These are phyloP conservation scores for Pestalotiopsis sp. DNA, from an alignment of 2,329 filamentous ascomycete genomes.

Conservation along the genomic window DNA sequence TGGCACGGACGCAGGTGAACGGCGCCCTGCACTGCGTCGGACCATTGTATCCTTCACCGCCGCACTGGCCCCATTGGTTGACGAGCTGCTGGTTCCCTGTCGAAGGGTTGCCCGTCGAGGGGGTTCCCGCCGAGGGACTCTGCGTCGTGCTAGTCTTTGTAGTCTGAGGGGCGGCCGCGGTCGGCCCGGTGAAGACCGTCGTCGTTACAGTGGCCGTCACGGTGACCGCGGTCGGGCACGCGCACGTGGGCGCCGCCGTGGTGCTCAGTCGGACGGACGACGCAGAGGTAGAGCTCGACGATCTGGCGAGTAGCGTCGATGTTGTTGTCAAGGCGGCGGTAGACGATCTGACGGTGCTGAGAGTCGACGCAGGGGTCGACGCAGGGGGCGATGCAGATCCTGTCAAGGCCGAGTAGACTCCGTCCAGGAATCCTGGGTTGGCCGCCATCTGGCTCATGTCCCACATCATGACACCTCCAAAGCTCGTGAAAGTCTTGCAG, in stretches of 20 bases:
- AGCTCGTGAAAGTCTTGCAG: slow-evolving; percentile 56
- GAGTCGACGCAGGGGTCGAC: neutral
- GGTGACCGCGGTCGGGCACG: neutral
- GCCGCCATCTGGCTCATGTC: slow-evolving; percentile 62
- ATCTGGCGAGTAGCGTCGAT: neutral
- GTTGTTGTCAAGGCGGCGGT: neutral
- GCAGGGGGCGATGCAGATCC: neutral
- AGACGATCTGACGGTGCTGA: neutral
- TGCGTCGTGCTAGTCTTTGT: neutral
- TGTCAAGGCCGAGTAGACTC: neutral
- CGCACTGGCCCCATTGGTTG: neutral
- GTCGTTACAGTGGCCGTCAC: neutral
- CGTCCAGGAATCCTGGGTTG: slow-evolving; percentile 57
- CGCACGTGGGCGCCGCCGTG: neutral
- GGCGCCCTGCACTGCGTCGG: neutral
- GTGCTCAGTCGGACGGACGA: neutral
- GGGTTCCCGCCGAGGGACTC: neutral
- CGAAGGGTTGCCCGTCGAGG: neutral
- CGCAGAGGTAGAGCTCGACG: neutral
- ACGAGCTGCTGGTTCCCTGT: neutral
- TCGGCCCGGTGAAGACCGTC: neutral
- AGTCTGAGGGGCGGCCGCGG: neutral
- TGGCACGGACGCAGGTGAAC: neutral
- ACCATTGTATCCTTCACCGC: neutral
- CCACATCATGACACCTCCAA: slow-evolving; percentile 72